Conservation (phyloP, 169 alveolate genomes). For the Cyclospora cayetanensis region DNA sequence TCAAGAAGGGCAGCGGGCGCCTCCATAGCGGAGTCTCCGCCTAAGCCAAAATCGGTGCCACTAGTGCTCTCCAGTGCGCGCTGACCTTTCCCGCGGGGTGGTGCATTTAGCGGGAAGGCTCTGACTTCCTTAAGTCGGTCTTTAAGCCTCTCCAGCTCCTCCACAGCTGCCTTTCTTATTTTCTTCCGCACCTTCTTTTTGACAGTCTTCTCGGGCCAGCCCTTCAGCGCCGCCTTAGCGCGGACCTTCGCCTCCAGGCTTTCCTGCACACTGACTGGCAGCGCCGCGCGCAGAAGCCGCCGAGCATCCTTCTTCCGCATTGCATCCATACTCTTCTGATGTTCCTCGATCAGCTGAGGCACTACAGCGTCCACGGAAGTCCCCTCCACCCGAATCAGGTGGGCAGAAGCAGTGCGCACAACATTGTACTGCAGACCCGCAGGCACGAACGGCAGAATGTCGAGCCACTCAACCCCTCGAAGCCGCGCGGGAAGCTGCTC, state of each 20-base stretch:
- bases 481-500: background rate
- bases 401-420: background rate
- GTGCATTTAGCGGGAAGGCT: background rate
- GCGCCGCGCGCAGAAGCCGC: background rate
- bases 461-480: conserved; percentile 53
- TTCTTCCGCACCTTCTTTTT: background rate
- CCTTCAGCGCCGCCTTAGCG: background rate
- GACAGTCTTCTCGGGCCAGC: background rate
- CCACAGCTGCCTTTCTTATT: background rate
- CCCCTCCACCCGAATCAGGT: background rate
- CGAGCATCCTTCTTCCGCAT: background rate
- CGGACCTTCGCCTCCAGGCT: background rate
- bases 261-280: background rate
- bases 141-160: background rate
- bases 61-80: background rate
- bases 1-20: background rate
- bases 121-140: background rate
- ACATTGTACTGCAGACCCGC: background rate
- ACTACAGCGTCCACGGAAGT: background rate
- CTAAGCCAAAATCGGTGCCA: background rate
- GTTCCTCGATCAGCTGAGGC: background rate
- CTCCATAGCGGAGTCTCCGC: background rate
- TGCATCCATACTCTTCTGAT: background rate
- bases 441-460: conserved; percentile 57
- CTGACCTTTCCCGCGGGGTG: background rate